Evolutionary conservation across 208 protist genomes (phyloP).

Genomic region (Acanthamoeba sp.): DNA sequence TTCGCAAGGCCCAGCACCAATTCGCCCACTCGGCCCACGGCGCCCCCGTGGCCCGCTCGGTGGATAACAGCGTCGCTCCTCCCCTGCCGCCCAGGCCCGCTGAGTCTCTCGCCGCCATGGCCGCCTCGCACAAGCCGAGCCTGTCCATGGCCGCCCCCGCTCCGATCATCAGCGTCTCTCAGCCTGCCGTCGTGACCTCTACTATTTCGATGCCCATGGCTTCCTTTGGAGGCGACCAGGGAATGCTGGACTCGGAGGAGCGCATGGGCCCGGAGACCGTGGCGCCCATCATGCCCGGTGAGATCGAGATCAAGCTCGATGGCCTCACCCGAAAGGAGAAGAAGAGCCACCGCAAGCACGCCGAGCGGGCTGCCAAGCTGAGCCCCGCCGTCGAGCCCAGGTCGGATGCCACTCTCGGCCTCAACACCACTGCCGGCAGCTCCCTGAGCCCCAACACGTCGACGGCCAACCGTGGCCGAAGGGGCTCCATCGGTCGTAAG

Average conservation of each 20-base stretch:
- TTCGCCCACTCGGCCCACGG: no score
- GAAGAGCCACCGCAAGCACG: no score
- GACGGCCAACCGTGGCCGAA: background rate
- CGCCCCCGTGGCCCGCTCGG: no score
- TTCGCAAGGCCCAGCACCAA: background rate
- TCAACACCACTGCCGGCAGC: no score
- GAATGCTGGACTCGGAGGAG: constrained; percentile 5
- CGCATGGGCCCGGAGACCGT: background rate
- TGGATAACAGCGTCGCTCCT: background rate
- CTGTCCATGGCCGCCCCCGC: background rate
- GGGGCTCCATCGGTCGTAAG: constrained; percentile 2
- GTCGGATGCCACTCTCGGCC: no score
- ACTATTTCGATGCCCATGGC: background rate
- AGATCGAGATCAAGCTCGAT: constrained; percentile 21
- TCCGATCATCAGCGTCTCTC: background rate
- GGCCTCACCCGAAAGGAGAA: background rate
- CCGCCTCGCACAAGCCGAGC: background rate
- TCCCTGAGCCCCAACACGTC: background rate
- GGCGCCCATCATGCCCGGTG: constrained; percentile 3
- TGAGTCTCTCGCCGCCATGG: background rate
- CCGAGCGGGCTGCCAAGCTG: background rate
- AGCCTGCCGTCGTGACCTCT: background rate
- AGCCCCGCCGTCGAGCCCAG: background rate
- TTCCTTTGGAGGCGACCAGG: background rate
- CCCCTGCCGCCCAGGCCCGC: background rate